These are phyloP conservation scores for Eutrema heterophyllum DNA, from an alignment of 345 rosid genomes.

Conservation along the genomic window DNA sequence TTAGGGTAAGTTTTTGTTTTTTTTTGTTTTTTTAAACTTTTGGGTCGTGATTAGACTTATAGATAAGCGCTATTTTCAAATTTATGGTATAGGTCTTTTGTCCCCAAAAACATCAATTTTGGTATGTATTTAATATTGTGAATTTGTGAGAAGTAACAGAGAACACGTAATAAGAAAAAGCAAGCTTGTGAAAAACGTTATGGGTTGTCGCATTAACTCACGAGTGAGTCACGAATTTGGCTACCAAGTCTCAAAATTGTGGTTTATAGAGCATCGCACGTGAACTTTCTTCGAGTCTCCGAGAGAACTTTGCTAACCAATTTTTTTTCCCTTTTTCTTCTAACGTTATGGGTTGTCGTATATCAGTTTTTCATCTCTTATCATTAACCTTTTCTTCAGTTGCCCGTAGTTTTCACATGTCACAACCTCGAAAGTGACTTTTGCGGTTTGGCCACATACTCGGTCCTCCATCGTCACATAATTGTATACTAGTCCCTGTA, in stretches of 20 bases:
- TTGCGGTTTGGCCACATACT: background rate
- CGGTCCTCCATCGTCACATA: background rate
- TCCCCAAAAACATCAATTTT: background rate
- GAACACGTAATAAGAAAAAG: conserved; percentile 5
- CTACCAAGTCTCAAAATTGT: conserved; percentile 5
- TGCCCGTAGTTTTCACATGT: conserved; percentile 20
- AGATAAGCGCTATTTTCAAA: background rate
- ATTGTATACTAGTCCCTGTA: background rate
- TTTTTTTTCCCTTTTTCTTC: background rate
- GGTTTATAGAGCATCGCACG: conserved; percentile 5
- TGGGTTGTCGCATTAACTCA: conserved; percentile 10
- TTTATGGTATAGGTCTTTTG: background rate
- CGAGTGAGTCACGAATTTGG: background rate
- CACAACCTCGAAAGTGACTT: background rate
- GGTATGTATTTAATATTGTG: background rate
- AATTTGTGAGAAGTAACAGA: background rate
- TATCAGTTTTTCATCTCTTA: background rate
- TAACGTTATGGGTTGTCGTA: background rate
- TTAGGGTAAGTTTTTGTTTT: too few species aligned
- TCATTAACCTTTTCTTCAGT: background rate
- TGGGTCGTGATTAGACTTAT: too few species aligned
- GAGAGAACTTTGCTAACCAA: background rate
- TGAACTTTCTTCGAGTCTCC: background rate
- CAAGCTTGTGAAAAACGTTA: background rate
- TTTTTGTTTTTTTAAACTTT: too few species aligned